Conservation (phyloP, 164 flowering plant species). For the Vitis cinerea region DNA sequence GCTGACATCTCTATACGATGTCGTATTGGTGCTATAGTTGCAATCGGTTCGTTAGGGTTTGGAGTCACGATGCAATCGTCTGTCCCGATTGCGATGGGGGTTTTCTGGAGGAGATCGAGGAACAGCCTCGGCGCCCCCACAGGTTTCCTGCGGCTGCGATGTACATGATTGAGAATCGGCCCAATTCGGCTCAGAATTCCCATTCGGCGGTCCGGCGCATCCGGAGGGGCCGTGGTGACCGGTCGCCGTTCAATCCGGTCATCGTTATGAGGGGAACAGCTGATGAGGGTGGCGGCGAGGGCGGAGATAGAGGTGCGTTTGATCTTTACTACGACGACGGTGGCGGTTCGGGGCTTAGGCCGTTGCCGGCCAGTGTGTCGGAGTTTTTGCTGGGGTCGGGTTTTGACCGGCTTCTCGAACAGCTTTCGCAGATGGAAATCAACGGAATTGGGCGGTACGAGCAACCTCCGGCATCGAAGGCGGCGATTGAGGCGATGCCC, state of each 20-base stretch:
- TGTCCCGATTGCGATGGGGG: constrained; percentile 66
- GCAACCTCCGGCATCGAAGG: constrained; percentile 66
- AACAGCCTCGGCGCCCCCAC: constrained; percentile 24
- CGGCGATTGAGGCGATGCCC: constrained; percentile 52
- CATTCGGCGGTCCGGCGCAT: constrained; percentile 24
- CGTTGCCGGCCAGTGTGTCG: constrained; percentile 57
- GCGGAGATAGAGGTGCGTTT: constrained; percentile 29
- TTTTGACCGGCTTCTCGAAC: constrained; percentile 60
- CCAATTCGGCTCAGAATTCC: constrained; percentile 14
- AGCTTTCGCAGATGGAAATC: constrained; percentile 53
- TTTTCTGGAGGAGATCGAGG: constrained; percentile 51
- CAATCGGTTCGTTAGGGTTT: constrained; percentile 46
- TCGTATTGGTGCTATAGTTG: constrained; percentile 71
- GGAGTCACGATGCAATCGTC: constrained; percentile 21
- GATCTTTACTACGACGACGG: constrained; percentile 69
- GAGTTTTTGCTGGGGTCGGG: constrained; percentile 70
- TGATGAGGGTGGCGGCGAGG: constrained; percentile 18
- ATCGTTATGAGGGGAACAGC: constrained; percentile 52
- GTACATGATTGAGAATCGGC: constrained; percentile 33
- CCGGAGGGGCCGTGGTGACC: constrained; percentile 42
- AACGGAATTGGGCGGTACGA: constrained; percentile 46
- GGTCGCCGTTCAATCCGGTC: constrained; percentile 70
- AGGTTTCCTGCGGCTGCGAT: constrained; percentile 41
- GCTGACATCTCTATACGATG: constrained; percentile 3
- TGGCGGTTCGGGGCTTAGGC: constrained; percentile 53